A percentile compares a stretch with the other conserved stretches of the same genome.
Conservation (phyloP, 805 yeast genomes). For the Kluyveromyces aestuarii region DNA sequence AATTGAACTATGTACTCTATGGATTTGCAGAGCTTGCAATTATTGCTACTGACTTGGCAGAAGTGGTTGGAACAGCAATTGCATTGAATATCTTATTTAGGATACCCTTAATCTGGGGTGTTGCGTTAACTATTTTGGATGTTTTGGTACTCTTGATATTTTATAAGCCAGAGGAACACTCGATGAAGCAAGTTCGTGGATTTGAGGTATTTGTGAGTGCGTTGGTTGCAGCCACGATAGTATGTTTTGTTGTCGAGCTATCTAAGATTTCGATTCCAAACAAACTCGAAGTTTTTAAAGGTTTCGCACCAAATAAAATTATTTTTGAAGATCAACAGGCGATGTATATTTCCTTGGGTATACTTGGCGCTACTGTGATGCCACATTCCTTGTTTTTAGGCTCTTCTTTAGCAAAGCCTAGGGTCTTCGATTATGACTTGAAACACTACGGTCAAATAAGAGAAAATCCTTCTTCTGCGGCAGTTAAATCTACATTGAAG, state of each 20-base stretch:
- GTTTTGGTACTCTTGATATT: conserved; percentile 72
- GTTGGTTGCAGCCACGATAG: conserved; percentile 64
- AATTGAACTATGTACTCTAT: conserved; percentile 51
- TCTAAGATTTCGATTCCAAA: conserved; percentile 48
- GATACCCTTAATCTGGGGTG: conserved; percentile 70
- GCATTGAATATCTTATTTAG: conserved; percentile 67
- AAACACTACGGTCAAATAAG: conserved; percentile 39
- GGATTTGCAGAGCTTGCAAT: conserved; percentile 76
- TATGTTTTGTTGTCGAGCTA: conserved; percentile 66
- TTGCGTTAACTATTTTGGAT: conserved; percentile 69
- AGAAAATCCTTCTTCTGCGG: conserved; percentile 69
- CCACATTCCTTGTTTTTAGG: conserved; percentile 85
- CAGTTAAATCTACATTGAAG: conserved; percentile 69
- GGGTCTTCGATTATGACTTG: conserved; percentile 66
- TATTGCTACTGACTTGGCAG: conserved; percentile 88
- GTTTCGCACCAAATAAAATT: conserved; percentile 63
- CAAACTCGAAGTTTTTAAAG: conserved; percentile 44
- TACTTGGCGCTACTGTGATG: conserved; percentile 92
- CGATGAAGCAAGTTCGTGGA: conserved; percentile 61
- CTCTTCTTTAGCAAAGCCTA: conserved; percentile 78
- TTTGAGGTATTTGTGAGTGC: conserved; percentile 70
- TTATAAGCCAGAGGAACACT: conserved; percentile 66
- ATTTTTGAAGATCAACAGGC: conserved; percentile 58
- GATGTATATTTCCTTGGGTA: conserved; percentile 68
- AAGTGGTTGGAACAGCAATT: conserved; percentile 89